Percentiles rank a stretch among this genome's conserved stretches.
phyloP scores from a whole-genome alignment of 2,329 filamentous ascomycete species.

The Ambrosiella cleistominuta region DNA sequence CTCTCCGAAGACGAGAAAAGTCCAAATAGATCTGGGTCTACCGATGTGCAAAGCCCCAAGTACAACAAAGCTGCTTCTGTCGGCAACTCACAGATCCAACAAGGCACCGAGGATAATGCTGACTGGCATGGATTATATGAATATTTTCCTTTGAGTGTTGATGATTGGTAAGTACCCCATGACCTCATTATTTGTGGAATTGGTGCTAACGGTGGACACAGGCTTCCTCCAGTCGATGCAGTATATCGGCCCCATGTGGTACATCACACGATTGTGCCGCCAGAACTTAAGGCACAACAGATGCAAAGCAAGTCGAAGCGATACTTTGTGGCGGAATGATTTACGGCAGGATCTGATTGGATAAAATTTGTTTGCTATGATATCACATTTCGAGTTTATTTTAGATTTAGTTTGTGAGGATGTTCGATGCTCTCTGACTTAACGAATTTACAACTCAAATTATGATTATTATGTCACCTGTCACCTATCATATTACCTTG shows the following conservation, averaged over 20 bases:
- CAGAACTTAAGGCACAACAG: constrained; percentile 53
- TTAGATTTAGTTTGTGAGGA: not conserved
- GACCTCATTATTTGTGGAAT: not conserved
- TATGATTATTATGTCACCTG: not conserved
- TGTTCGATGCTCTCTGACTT: not conserved
- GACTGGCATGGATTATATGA: constrained; percentile 82
- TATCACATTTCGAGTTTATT: constrained; percentile 7
- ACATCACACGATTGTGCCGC: constrained; percentile 61
- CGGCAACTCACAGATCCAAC: constrained; percentile 13
- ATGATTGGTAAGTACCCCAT: constrained; percentile 50
- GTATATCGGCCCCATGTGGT: constrained; percentile 86
- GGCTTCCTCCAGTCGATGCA: constrained; percentile 76
- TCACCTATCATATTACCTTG: not conserved
- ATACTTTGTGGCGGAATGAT: constrained; percentile 51
- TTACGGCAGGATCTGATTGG: not conserved
- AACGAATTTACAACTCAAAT: not conserved
- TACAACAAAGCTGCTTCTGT: constrained; percentile 23
- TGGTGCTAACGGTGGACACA: constrained; percentile 16
- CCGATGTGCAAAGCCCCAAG: constrained; percentile 33
- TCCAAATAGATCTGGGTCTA: constrained; percentile 30
- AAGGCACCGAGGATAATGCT: constrained; percentile 39
- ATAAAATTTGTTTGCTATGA: constrained; percentile 11
- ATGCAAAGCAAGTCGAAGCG: constrained; percentile 48
- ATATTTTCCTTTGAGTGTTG: constrained; percentile 79
- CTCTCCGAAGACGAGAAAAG: constrained; percentile 37